A percentile compares a stretch with the other conserved stretches of the same genome.
phyloP scores from a whole-genome alignment of 2,329 filamentous ascomycete species.

The Myotisia sp. region DNA sequence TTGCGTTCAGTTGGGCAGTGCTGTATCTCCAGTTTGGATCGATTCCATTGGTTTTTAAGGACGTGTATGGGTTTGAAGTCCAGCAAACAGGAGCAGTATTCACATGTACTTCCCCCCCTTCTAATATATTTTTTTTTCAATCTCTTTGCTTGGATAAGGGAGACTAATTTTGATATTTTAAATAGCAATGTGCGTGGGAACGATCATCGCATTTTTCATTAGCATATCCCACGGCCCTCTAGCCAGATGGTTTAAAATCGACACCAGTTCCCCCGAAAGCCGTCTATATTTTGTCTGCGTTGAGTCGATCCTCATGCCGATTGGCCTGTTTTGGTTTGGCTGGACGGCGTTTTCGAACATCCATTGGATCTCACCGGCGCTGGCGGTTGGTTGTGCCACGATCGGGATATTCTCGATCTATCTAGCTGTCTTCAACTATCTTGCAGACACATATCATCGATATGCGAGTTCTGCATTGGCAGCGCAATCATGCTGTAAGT shows the following conservation, averaged over 20 bases:
- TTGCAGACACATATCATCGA: conserved; percentile 73
- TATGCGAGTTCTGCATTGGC: conserved; percentile 78
- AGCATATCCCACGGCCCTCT: conserved; percentile 61
- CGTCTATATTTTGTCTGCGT: conserved; percentile 74
- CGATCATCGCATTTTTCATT: conserved; percentile 50
- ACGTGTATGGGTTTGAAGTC: conserved; percentile 52
- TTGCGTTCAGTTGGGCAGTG: conserved; percentile 76
- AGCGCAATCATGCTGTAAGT: conserved; percentile 62
- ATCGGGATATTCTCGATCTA: conserved; percentile 81
- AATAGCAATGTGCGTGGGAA: conserved; percentile 52
- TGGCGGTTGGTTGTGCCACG: conserved; percentile 59
- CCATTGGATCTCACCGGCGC: conserved; percentile 57
- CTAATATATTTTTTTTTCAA: neutral
- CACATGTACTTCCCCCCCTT: conserved; percentile 29
- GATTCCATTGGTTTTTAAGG: conserved; percentile 61
- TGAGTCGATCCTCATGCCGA: conserved; percentile 58
- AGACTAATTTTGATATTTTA: neutral
- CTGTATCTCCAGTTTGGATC: conserved; percentile 74
- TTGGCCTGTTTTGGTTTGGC: conserved; percentile 69
- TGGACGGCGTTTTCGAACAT: conserved; percentile 50
- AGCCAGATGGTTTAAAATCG: conserved; percentile 37
- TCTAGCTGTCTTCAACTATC: conserved; percentile 80
- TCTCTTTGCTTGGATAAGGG: neutral
- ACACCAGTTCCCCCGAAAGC: conserved; percentile 49
- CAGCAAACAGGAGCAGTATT: conserved; percentile 61